These are phyloP conservation scores for Choanephora cucurbitarum DNA, from an alignment of 371 early-diverging fungal genomes.

Conservation along the genomic window DNA sequence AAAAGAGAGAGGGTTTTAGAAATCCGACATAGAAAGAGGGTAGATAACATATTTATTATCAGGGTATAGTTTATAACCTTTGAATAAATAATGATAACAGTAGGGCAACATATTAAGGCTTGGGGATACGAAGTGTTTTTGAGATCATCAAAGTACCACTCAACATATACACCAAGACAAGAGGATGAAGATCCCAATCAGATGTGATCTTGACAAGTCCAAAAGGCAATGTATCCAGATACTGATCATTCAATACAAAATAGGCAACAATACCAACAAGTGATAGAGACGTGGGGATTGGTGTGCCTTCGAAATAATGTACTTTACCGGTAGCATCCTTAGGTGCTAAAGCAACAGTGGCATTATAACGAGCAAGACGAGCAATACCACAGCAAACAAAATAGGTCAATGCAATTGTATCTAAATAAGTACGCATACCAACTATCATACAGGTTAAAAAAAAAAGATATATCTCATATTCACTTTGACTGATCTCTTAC, in stretches of 20 bases:
- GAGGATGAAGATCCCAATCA: constrained; percentile 71
- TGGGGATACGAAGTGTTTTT: constrained; percentile 69
- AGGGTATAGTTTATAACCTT: no score
- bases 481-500: no score
- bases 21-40: no score
- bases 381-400: constrained; percentile 92
- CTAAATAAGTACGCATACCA: constrained; percentile 83
- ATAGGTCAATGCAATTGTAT: constrained; percentile 74
- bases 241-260: constrained; percentile 53
- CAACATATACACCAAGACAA: constrained; percentile 74
- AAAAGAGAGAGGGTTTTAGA: no score
- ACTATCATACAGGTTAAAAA: constrained; percentile 28
- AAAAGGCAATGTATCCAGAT: constrained; percentile 54
- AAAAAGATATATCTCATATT: no score
- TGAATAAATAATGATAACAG: no score
- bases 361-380: constrained; percentile 88
- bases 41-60: no score
- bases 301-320: constrained; percentile 88
- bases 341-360: constrained; percentile 78
- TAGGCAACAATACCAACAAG: constrained; percentile 75
- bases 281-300: constrained; percentile 80
- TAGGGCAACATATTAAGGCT: no score
- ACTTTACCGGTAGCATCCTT: constrained; percentile 81
- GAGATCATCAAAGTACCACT: constrained; percentile 85
- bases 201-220: constrained; percentile 37